Base-by-base conservation (phyloP, 371 early-diverging fungal species). In the Saksenaea oblongispora region DNA sequence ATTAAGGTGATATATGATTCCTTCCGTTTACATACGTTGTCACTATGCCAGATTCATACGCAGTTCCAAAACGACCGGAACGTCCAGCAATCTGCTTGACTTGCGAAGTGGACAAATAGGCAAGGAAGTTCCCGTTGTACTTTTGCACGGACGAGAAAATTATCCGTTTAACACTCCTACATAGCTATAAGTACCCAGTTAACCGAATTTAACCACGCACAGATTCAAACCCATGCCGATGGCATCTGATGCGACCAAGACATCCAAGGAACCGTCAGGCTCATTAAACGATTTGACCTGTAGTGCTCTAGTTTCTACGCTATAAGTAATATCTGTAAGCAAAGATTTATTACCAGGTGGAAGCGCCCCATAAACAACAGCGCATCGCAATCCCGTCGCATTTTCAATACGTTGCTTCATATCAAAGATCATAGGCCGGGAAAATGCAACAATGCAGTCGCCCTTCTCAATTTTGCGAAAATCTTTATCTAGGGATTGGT, bases 181-280 rank as follows among this genome's bases (percentile, higher is more conserved):
- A 35, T 28, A 14, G 4, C 58, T 22, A 41, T 56, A 3, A 36
- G 14, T 39, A 51, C 47, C 35, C 36, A 24, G n/a, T 41, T 17
- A 22, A 24, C 18, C 51, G 13, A 55, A 42, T n/a, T 22, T 27
- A 34, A 26, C 1, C 28, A 76, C 86, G 66, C 79, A 89, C 91
- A 98, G 62, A 70, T 98, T 97, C 7, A 97, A 79, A 0, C 98
- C 98, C 98, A 98, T 97, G 34, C 98, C 98, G 53, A 98, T 86
- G 0, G 98, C 98, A 80, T 98, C 98, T 54, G 94, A 93, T 9
- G 98, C 96, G n/a, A 98, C 93, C n/a, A 98, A 71, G 0, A 98
- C 91, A 65, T 94, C 89, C 61, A 90, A 89, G 13, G 80, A 89
- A 54, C 86, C 86, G n/a, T 83, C 65, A 1, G 90, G 90, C 56